phyloP scores from a whole-genome alignment of 2,329 filamentous ascomycete species.

The Xylogone sp. region DNA sequence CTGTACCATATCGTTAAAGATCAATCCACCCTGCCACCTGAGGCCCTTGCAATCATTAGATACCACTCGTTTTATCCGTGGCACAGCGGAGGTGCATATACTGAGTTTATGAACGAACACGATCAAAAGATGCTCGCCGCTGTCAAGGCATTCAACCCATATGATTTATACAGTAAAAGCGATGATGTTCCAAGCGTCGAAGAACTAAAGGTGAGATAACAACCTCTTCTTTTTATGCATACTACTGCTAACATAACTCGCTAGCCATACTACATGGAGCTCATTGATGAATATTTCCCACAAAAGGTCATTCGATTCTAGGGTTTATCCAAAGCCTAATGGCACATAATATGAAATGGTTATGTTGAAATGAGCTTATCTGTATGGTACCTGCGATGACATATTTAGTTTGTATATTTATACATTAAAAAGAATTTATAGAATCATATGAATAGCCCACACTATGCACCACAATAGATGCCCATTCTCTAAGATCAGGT shows the following conservation, averaged over 20 bases:
- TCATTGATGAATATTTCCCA: slow-evolving; percentile 73
- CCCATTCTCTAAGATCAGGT: no score
- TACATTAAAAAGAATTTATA: no score
- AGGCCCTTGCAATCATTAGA: slow-evolving; percentile 86
- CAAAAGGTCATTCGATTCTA: slow-evolving; percentile 51
- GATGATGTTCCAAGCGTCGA: slow-evolving; percentile 74
- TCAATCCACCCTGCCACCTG: slow-evolving; percentile 72
- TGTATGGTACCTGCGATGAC: no score
- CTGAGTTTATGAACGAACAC: slow-evolving; percentile 77
- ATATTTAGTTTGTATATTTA: no score
- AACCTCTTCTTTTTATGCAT: background rate
- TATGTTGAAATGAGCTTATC: no score
- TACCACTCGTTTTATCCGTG: slow-evolving; percentile 94
- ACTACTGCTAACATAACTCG: slow-evolving; percentile 5
- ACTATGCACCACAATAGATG: no score
- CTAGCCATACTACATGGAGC: slow-evolving; percentile 68
- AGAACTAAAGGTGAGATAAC: slow-evolving; percentile 62
- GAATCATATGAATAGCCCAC: no score
- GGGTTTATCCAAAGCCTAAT: background rate
- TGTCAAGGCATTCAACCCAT: slow-evolving; percentile 84
- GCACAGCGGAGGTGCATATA: slow-evolving; percentile 79
- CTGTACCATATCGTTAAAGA: slow-evolving; percentile 83
- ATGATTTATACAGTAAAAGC: slow-evolving; percentile 89
- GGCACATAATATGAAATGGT: background rate
- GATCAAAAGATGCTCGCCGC: slow-evolving; percentile 77